Evolutionary conservation across 768 basidiomycete species (phyloP).

Genomic region (Trametes cinnabarina): DNA sequence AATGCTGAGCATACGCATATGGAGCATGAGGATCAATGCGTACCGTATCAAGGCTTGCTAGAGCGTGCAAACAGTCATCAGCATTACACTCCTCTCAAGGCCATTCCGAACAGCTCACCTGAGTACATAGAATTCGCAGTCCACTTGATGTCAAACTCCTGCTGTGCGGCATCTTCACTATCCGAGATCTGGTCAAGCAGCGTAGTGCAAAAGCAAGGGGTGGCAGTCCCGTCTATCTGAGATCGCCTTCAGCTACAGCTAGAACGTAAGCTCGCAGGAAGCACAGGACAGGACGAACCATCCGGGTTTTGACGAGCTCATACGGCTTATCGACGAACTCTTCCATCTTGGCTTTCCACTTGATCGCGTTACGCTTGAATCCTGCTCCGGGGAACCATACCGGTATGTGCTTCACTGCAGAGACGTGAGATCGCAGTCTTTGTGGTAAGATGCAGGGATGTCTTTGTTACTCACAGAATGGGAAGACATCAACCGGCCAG

Average conservation of each 20-base stretch:
- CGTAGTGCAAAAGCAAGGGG: conserved; percentile 44
- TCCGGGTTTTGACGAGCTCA: conserved; percentile 51
- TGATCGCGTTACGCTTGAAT: conserved; percentile 59
- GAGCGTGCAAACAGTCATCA: background rate
- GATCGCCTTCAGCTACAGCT: conserved; percentile 12
- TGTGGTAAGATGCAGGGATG: conserved; percentile 6
- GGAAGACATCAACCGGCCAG: conserved; percentile 44
- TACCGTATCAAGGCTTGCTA: conserved; percentile 63
- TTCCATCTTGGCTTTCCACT: conserved; percentile 64
- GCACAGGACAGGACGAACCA: conserved; percentile 42
- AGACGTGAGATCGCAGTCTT: conserved; percentile 28
- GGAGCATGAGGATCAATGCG: conserved; percentile 19
- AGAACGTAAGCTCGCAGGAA: conserved; percentile 40
- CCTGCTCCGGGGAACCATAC: conserved; percentile 64
- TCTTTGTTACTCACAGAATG: conserved; percentile 28
- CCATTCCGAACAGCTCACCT: conserved; percentile 25
- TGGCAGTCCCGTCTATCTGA: conserved; percentile 37
- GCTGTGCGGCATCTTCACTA: conserved; percentile 31
- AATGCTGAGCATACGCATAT: background rate
- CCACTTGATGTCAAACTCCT: conserved; percentile 73
- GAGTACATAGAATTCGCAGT: conserved; percentile 82
- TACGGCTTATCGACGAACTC: conserved; percentile 66
- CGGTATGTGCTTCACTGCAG: conserved; percentile 53
- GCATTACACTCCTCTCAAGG: background rate
- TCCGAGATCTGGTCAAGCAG: conserved; percentile 47